Base-by-base conservation (phyloP, 108 stramenopile genomes). In the Epipyxis sp. region DNA sequence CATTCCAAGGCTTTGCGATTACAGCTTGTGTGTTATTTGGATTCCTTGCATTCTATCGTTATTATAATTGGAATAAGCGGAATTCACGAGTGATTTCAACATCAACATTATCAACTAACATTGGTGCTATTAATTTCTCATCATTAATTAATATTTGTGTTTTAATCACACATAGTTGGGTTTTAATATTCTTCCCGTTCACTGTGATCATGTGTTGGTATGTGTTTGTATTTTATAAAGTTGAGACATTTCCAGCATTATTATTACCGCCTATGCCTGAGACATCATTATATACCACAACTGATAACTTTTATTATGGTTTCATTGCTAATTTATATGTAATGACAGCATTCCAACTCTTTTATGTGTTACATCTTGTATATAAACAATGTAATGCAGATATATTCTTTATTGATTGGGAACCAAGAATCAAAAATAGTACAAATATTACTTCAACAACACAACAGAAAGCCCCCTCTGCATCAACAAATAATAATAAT, bases 401-500 rank as follows among this genome's bases (percentile, higher is more conserved):
- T 77, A 71, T 93, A 1, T 89, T 92, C 74, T 87, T 91, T 65
- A 59, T 93, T 1, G 92, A 93, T 69, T 92, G 91, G 91, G 92
- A 93, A 69, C 71, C 71, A 6, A 72, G 69, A n/a, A n/a, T n/a
- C n/a, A n/a, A n/a, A 29, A 46, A 50, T 44, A 74, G 79, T 1
- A 72, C 71, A 30, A 65, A 42, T 40, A 6, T 29, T 1, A 42
- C 29, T 3, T 69, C 35, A 25, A 20, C 59, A 32, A 39, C 3
- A 27, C 39, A 27, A 40, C 6, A 25, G 27, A 40, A 59, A 27
- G 78, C 27, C 74, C 35, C 3, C 78, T 68, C 25, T 68, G 59
- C 44, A 69, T 1, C 44, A 76, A 1, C 65, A 37, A 25, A 20
- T 20, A 25, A 16, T 13, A 13, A 68, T 37, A 16, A 20, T 13